phyloP scores from a whole-genome alignment of 345 rosid species.

The Pugionium dolabratum region DNA sequence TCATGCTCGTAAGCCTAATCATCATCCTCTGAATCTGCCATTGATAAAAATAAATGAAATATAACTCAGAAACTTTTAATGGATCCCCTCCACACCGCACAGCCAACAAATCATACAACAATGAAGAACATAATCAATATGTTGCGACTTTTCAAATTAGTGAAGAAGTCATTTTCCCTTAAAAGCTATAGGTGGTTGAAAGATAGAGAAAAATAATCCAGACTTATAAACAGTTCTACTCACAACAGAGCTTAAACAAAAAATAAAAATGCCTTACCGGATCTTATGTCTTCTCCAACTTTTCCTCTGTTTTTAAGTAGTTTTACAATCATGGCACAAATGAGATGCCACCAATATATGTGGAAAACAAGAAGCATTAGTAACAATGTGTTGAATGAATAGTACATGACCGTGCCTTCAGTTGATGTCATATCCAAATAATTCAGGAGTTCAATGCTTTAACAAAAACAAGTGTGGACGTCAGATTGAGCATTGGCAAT shows the following conservation, averaged over 20 bases:
- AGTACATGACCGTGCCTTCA: conserved; percentile 51
- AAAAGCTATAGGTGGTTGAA: conserved; percentile 34
- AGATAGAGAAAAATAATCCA: conserved; percentile 60
- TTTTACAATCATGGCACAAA: conserved; percentile 77
- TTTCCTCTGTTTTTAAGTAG: conserved; percentile 84
- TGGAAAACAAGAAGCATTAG: conserved; percentile 88
- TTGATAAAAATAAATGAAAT: conserved; percentile 7
- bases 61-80: background rate
- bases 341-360: conserved; percentile 96
- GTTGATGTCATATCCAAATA: conserved; percentile 54
- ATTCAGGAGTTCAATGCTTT: conserved; percentile 56
- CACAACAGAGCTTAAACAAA: background rate
- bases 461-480: conserved; percentile 10
- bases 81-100: conserved; percentile 3
- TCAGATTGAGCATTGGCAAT: conserved; percentile 8
- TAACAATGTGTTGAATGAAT: conserved; percentile 82
- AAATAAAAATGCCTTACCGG: conserved; percentile 58
- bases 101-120: conserved; percentile 14
- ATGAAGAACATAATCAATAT: background rate
- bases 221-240: background rate
- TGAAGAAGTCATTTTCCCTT: too few species aligned
- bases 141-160: too few species aligned
- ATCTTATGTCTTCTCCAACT: conserved; percentile 97
- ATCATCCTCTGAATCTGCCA: conserved; percentile 93
- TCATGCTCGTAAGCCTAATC: conserved; percentile 50